A percentile compares a stretch with the other conserved stretches of the same genome.
Conservation (phyloP, 495 filamentous ascomycete species). For the Amorphotheca resinae region DNA sequence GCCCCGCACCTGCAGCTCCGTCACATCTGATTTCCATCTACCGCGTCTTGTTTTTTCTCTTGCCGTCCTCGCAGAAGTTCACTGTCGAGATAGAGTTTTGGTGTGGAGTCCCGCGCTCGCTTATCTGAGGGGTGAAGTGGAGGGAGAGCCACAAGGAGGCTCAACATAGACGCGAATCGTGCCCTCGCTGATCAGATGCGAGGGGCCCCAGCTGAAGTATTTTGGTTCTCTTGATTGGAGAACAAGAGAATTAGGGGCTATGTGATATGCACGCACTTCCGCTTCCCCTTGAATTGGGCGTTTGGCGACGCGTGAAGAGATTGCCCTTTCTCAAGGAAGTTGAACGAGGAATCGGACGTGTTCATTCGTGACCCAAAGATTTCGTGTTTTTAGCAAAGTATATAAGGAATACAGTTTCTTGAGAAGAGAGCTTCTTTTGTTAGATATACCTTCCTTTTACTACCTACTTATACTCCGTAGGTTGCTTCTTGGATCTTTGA, state of each 20-base stretch:
- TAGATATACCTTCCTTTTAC: not conserved
- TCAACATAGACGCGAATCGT: not conserved
- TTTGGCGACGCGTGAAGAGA: not conserved
- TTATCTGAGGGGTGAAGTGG: conserved; percentile 8
- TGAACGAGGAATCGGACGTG: conserved; percentile 8
- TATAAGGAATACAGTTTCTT: conserved; percentile 10
- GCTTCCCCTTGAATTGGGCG: not conserved
- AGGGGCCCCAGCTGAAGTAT: not conserved
- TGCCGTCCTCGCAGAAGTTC: not conserved
- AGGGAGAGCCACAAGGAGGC: conserved; percentile 2
- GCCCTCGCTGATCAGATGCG: conserved; percentile 3
- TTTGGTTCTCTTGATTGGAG: conserved; percentile 6
- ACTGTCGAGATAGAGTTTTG: conserved; percentile 11
- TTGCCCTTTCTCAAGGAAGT: not conserved
- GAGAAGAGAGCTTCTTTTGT: not conserved
- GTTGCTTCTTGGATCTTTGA: not conserved
- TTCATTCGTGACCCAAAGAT: conserved; percentile 1
- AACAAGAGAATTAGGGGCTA: not conserved
- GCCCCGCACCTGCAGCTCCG: conserved; percentile 6
- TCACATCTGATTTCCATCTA: conserved; percentile 4
- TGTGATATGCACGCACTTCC: conserved; percentile 16
- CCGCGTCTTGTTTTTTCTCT: not conserved
- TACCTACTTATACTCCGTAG: not conserved
- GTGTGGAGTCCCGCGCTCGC: conserved; percentile 5
- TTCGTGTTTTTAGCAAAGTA: conserved; percentile 4